Evolutionary conservation across 495 filamentous ascomycete species (phyloP), one percentile per base, ranked within the genome.

Genomic region (Xylaria longipes): DNA sequence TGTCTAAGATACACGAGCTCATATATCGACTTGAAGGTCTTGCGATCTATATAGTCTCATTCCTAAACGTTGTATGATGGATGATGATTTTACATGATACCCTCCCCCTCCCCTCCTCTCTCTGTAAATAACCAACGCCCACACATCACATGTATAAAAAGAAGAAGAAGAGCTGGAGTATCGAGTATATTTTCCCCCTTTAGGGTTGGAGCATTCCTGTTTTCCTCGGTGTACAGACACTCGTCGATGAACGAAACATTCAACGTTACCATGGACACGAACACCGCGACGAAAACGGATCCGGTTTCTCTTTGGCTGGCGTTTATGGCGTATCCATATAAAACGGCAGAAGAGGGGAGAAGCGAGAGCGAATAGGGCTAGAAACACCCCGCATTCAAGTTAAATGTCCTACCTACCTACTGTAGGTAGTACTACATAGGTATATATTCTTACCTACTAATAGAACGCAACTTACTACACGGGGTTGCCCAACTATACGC

Each of bases 1-100:
- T 69, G 80, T 87, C 65, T 86, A 68, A 74, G 37, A 65, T 31
- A 14, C 29, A 29, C 22, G 31, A 54, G 9, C n/a, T 56, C n/a
- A 65, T 6, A 43, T 12, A 17, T 45, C n/a, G 22, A 43, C 41
- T 31, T 65, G 12, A 39, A 39, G 9, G 20, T 35, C 29, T 39
- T 39, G 29, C 9, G 20, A 9, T 29, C 22, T 50, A 39, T n/a
- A n/a, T 9, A 22, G 35, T 43, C 33, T 48, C 41, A 9, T 57
- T 67, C 48, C 65, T 29, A 33, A 4, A 45, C 35, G 35, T 46
- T 22, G 2, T 43, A 68, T 31, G 11, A 58, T 31, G 52, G 8
- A 66, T 39, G 50, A 68, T 58, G 17, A 41, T 54, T 46, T 48
- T 41, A 35, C 20, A 54, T 64, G 60, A 54, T 66, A 65, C 52